These are phyloP conservation scores for Venturia nashicola DNA, from an alignment of 2,329 filamentous ascomycete genomes.

Conservation along the genomic window DNA sequence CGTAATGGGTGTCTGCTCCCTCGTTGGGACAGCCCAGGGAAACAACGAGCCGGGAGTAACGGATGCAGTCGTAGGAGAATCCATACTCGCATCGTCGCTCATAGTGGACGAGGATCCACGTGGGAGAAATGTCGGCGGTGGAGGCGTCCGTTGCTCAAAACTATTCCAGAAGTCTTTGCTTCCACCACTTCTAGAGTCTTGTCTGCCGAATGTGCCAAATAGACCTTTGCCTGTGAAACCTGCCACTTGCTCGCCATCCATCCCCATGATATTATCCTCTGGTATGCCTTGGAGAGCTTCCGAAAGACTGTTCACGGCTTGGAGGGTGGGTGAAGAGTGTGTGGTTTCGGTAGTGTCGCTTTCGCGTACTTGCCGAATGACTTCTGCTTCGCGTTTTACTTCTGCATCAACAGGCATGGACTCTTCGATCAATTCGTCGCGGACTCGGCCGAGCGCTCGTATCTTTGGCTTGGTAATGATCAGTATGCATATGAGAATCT, in stretches of 20 bases:
- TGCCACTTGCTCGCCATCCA: slow-evolving; percentile 20
- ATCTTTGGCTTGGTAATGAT: slow-evolving; percentile 64
- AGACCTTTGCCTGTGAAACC: slow-evolving; percentile 23
- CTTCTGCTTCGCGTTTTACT: slow-evolving; percentile 81
- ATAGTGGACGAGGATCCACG: slow-evolving; percentile 35
- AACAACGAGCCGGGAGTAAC: slow-evolving; percentile 15
- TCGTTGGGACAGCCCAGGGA: slow-evolving; percentile 4
- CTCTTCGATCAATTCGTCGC: slow-evolving; percentile 81
- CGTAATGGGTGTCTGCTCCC: neutral
- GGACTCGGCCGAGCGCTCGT: slow-evolving; percentile 86
- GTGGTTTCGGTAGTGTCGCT: slow-evolving; percentile 62
- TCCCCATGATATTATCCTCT: slow-evolving; percentile 55
- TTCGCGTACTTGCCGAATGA: slow-evolving; percentile 88
- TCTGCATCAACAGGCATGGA: slow-evolving; percentile 78
- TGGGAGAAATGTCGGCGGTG: slow-evolving; percentile 42
- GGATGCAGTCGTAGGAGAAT: slow-evolving; percentile 39
- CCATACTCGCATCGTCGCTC: slow-evolving; percentile 62
- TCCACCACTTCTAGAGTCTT: slow-evolving; percentile 54
- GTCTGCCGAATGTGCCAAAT: slow-evolving; percentile 62
- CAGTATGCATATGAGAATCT: slow-evolving; percentile 10
- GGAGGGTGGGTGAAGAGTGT: slow-evolving; percentile 57
- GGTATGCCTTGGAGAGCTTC: slow-evolving; percentile 57
- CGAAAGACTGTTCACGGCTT: slow-evolving; percentile 39
- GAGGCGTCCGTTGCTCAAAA: slow-evolving; percentile 54
- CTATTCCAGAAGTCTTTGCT: slow-evolving; percentile 68